Percentiles rank a stretch among this genome's conserved stretches.
Evolutionary conservation across 768 basidiomycete genomes (phyloP).

Genomic region (Fomitopsis pulvina): DNA sequence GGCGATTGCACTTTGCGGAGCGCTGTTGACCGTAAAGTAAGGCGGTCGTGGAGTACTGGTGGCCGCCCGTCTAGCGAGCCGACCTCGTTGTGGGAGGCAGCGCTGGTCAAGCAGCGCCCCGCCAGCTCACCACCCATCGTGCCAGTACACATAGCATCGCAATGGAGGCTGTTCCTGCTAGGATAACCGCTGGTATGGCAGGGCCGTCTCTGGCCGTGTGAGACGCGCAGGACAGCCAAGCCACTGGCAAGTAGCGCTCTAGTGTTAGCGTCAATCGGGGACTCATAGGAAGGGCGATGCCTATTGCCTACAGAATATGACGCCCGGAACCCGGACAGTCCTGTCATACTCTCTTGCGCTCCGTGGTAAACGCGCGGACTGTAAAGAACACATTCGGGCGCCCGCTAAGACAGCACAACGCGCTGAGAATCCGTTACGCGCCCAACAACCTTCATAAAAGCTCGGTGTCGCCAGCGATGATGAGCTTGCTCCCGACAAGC

Average conservation of each 20-base stretch:
- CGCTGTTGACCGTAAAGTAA: no score
- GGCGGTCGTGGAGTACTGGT: no score
- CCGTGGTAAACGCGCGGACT: not conserved
- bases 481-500: not conserved
- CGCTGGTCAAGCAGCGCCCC: no score
- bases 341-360: not conserved
- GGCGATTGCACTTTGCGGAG: no score
- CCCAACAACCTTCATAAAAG: constrained; percentile 1
- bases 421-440: constrained; percentile 2
- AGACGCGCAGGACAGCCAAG: no score
- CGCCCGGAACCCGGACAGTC: not conserved
- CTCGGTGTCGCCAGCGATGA: not conserved
- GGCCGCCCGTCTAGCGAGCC: no score
- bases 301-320: not conserved
- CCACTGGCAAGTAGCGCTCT: not conserved
- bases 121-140: no score
- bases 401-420: not conserved
- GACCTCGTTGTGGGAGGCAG: no score
- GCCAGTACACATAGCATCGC: no score
- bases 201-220: no score
- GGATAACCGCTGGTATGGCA: no score
- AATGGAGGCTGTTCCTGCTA: no score
- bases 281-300: not conserved
- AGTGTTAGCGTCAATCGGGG: not conserved
- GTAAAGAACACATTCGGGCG: not conserved